Evolutionary conservation across 2,329 filamentous ascomycete species (phyloP), one percentile per base, ranked within the genome.

Genomic region (Colletotrichum sp.): DNA sequence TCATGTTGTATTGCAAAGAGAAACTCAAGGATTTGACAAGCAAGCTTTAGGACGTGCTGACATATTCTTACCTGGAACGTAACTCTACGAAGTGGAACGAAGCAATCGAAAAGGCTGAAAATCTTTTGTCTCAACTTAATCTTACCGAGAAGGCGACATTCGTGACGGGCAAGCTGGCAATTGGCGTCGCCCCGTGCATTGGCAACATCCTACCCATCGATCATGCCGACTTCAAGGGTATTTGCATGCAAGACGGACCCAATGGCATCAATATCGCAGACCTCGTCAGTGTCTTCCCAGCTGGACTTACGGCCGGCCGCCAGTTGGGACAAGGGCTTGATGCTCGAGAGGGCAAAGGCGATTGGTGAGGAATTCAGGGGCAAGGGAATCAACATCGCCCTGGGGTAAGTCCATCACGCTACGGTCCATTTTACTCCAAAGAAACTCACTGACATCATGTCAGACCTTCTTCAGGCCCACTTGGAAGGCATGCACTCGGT

Each of bases 171-270:
- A 22, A 22, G 7, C 90, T 92, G 5, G 94, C 94, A 18, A 96
- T 94, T 94, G 87, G 89, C 79, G 94, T 94, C 86, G 93, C 91
- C 0, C 89, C 92, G 74, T 94, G 93, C 80, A 92, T 93, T 10
- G 91, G 91, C 55, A 93, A 92, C 80, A 92, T 90, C 16, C 86
- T 87, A 6, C 85, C 91, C 27, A 88, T 91, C 32, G 83, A 85
- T 39, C 86, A 87, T 15, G 90, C 91, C 76, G 89, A 89, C 70
- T 96, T 96, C 79, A 95, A 94, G 0, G 89, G 91, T 60, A 86
- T 96, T 32, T 97, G 94, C 83, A 86, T 97, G 43, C 94, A 97
- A 80, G 95, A 98, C 80, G 94, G 94, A 0, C 95, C 95, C 0
- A 96, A 93, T 13, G 94, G 94, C 0, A 88, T 0, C 87, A 85